These are phyloP conservation scores for Mortierella sp. DNA, from an alignment of 371 early-diverging fungal species.

Conservation along the genomic window DNA sequence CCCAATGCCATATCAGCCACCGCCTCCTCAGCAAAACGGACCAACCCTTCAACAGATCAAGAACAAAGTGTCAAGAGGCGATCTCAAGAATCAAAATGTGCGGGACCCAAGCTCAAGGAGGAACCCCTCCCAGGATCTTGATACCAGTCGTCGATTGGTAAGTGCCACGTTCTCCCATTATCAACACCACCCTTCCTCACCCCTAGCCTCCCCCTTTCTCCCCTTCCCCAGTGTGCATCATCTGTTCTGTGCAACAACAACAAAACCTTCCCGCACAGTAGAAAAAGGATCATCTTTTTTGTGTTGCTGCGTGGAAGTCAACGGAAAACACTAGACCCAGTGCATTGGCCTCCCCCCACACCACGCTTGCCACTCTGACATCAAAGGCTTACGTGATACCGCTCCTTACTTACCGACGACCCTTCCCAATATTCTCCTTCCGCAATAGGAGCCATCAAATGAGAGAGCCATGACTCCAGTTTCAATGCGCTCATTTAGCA, in stretches of 20 bases:
- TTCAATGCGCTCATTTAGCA: slow-evolving; percentile 6
- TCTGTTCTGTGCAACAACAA: background rate
- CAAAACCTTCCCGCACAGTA: background rate
- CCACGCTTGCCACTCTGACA: background rate
- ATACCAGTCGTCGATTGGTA: slow-evolving; percentile 40
- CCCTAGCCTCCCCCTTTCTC: background rate
- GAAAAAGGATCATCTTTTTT: background rate
- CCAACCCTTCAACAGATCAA: slow-evolving; percentile 32
- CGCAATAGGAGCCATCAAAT: slow-evolving; percentile 18
- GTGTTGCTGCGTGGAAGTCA: background rate
- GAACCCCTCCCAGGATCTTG: slow-evolving; percentile 35
- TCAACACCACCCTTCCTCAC: background rate
- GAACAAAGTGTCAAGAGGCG: slow-evolving; percentile 37
- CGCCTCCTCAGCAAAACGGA: slow-evolving; percentile 9
- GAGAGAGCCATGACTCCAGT: slow-evolving; percentile 6
- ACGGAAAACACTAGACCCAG: background rate
- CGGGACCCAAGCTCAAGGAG: slow-evolving; percentile 11
- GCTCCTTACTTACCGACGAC: too few species aligned
- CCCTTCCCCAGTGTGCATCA: background rate
- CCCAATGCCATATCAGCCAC: slow-evolving; percentile 2
- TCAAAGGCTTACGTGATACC: slow-evolving; percentile 16
- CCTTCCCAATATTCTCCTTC: background rate
- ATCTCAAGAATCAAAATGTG: slow-evolving; percentile 17
- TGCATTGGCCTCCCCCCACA: background rate
- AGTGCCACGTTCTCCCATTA: slow-evolving; percentile 7